Evolutionary conservation across 345 rosid genomes (phyloP).

Genomic region (Gossypium rotundifolium): DNA sequence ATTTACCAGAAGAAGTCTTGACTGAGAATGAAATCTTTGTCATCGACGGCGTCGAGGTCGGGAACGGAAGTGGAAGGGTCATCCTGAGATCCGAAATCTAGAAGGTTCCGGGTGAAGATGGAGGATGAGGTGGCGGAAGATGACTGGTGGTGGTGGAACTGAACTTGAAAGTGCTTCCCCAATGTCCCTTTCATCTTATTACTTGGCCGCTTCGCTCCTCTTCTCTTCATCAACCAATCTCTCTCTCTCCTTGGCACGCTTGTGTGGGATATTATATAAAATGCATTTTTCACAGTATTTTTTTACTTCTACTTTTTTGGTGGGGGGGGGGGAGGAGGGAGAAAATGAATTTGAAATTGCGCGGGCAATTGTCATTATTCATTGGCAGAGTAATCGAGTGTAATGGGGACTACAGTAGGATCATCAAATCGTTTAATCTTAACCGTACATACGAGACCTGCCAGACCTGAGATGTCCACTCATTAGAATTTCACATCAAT

Average conservation of each 20-base stretch:
- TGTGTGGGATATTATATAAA: not conserved
- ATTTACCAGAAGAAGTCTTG: constrained; percentile 94
- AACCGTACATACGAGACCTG: not conserved
- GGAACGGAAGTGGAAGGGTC: constrained; percentile 18
- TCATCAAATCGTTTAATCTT: not conserved
- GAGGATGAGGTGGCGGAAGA: constrained; percentile 25
- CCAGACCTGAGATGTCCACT: not conserved
- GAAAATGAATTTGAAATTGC: not conserved
- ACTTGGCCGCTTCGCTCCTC: constrained; percentile 15
- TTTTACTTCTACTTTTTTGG: not conserved
- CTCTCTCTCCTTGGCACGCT: not conserved
- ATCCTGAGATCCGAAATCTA: constrained; percentile 33
- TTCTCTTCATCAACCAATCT: constrained; percentile 36
- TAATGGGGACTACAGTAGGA: not conserved
- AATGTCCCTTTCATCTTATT: constrained; percentile 47
- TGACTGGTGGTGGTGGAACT: constrained; percentile 31
- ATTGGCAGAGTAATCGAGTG: not conserved
- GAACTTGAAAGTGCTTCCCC: constrained; percentile 36
- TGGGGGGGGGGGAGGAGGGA: not conserved
- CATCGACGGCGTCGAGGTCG: constrained; percentile 39
- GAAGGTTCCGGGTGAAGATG: constrained; percentile 31
- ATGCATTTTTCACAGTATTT: not conserved
- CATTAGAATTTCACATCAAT: not conserved
- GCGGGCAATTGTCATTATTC: not conserved
- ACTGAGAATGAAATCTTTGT: constrained; percentile 74